These are phyloP conservation scores for Exophiala viscosa DNA, from an alignment of 2,329 filamentous ascomycete species.

Conservation along the genomic window DNA sequence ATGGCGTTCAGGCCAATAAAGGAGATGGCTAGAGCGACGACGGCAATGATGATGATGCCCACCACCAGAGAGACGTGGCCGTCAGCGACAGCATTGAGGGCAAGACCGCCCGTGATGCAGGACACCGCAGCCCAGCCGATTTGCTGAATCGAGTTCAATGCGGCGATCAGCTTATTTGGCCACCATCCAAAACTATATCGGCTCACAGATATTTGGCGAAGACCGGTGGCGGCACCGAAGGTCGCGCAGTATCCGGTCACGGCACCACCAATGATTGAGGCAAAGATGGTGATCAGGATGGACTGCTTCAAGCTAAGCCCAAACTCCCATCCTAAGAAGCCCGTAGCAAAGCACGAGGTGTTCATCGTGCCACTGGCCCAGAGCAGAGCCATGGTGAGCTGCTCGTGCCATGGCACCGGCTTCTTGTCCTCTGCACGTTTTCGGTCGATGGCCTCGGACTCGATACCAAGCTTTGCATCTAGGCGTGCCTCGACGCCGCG, in stretches of 20 bases:
- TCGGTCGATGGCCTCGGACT: conserved; percentile 47
- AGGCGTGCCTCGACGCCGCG: conserved; percentile 38
- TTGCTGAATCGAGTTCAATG: conserved; percentile 31
- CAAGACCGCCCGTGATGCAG: conserved; percentile 35
- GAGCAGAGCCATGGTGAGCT: conserved; percentile 42
- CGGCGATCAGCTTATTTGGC: conserved; percentile 30
- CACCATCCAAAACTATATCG: conserved; percentile 33
- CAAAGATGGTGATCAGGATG: conserved; percentile 29
- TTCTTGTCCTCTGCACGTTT: conserved; percentile 44
- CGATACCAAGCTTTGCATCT: conserved; percentile 46
- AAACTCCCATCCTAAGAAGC: conserved; percentile 30
- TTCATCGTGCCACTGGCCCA: conserved; percentile 46
- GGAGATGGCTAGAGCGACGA: conserved; percentile 29
- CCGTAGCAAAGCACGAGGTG: conserved; percentile 37
- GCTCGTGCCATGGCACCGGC: conserved; percentile 36
- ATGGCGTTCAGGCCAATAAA: conserved; percentile 32
- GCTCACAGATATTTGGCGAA: conserved; percentile 31
- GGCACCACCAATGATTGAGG: conserved; percentile 26
- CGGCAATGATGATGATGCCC: conserved; percentile 33
- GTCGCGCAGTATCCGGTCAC: conserved; percentile 27
- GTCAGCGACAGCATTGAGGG: conserved; percentile 34
- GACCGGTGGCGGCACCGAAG: conserved; percentile 38
- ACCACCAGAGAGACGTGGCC: conserved; percentile 31
- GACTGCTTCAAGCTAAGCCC: conserved; percentile 29
- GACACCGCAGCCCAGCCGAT: conserved; percentile 32